These are phyloP conservation scores for Pyrus betulifolia DNA, from an alignment of 306 rosid genomes.

Conservation along the genomic window DNA sequence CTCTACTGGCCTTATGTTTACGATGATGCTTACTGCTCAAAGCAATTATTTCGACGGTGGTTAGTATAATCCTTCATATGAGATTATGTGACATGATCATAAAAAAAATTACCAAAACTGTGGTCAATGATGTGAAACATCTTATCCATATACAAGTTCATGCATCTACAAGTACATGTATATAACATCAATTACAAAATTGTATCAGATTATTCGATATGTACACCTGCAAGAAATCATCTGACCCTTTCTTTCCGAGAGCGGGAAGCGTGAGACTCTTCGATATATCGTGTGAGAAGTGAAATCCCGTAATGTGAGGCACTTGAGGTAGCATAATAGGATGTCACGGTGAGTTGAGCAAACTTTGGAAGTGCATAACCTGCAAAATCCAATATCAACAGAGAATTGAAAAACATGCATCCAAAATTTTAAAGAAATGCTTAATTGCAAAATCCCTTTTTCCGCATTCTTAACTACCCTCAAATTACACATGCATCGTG, in stretches of 20 bases:
- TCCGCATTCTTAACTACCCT: not conserved
- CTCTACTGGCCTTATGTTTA: no score
- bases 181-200: conserved; percentile 28
- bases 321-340: conserved; percentile 84
- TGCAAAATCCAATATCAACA: conserved; percentile 13
- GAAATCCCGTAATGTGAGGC: conserved; percentile 91
- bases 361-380: conserved; percentile 83
- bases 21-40: no score
- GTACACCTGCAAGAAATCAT: conserved; percentile 34
- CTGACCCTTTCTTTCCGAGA: conserved; percentile 32
- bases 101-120: not conserved
- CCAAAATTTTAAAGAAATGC: not conserved
- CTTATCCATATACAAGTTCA: not conserved
- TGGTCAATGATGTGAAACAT: not conserved
- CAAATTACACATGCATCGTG: not conserved
- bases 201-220: conserved; percentile 20
- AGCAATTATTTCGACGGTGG: no score
- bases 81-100: not conserved
- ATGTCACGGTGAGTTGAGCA: conserved; percentile 72
- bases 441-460: not conserved
- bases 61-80: not conserved
- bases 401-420: not conserved
- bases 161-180: not conserved
- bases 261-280: conserved; percentile 48
- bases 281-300: conserved; percentile 80